Evolutionary conservation across 2,329 filamentous ascomycete species (phyloP), one percentile per base, ranked within the genome.

Genomic region (Botrytis sinoallii): DNA sequence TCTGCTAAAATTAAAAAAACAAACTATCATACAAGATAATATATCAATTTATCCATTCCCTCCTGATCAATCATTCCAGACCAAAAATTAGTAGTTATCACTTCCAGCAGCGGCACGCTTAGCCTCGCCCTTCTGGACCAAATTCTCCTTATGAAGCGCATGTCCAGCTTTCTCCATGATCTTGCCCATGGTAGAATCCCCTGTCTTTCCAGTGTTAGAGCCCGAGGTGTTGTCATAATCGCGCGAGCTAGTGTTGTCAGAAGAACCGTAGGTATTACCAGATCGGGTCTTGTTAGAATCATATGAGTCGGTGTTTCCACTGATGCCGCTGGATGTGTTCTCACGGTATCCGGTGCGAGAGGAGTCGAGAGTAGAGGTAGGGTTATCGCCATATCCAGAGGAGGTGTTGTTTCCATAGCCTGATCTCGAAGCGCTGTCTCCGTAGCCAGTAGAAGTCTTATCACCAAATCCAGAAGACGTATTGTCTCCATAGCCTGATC

Each of bases 151-250:
- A 71, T 85, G 81, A 75, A 90, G 77, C 68, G 86, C 77, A 20
- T 81, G 80, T 14, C 88, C 87, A 9, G 85, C 86, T 84, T 89
- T 90, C 82, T 91, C 87, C 80, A 90, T 82, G 38, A 90, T 73
- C 82, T 88, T 89, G 65, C 88, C 88, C 35, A 88, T 71, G 25
- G 84, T 85, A 68, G 71, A 74, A 65, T 75, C 72, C 60, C 73
- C 75, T 25, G 73, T 75, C 65, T 76, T 76, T 38, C 71, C 70
- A 12, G 77, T 78, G 64, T 77, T 77, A 70, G 78, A 78, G 64
- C 70, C 77, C 75, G 79, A 74, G 4, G 67, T 75, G 72, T 77
- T 75, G 14, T 70, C 55, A 46, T 61, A 22, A 20, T 46, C 68
- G 35, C 61, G 75, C 75, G 69, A 63, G 75, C 38, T 79, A 68